A percentile compares a stretch with the other conserved stretches of the same genome.
Evolutionary conservation across 2,329 filamentous ascomycete genomes (phyloP).

Genomic region (Aspergillus pseudoviridinutans): DNA sequence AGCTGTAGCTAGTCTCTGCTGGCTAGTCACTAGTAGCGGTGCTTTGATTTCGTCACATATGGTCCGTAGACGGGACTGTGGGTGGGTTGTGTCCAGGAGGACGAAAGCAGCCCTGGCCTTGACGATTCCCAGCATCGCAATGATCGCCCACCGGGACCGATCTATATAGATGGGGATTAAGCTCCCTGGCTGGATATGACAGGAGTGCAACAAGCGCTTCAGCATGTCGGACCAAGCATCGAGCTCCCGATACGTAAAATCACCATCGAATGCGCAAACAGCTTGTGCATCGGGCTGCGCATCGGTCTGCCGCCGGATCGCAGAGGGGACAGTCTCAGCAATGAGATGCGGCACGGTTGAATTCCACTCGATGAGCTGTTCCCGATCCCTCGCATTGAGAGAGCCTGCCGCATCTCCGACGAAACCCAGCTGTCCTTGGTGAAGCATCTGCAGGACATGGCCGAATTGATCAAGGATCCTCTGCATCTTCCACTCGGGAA

Average conservation of each 20-base stretch:
- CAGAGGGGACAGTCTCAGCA: neutral
- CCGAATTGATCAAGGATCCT: slow-evolving; percentile 9
- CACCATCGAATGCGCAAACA: slow-evolving; percentile 26
- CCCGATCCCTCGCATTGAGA: neutral
- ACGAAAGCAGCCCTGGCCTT: slow-evolving; percentile 20
- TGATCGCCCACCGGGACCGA: slow-evolving; percentile 15
- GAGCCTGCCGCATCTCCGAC: neutral
- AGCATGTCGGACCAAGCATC: slow-evolving; percentile 24
- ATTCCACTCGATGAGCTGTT: slow-evolving; percentile 7
- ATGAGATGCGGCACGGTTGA: neutral
- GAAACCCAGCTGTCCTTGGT: slow-evolving; percentile 3
- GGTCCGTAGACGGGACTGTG: neutral
- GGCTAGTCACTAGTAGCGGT: neutral
- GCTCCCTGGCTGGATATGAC: slow-evolving; percentile 24
- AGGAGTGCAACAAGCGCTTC: slow-evolving; percentile 21
- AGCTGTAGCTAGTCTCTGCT: neutral
- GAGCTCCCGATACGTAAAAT: slow-evolving; percentile 22
- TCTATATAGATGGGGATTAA: slow-evolving; percentile 22
- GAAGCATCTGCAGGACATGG: slow-evolving; percentile 16
- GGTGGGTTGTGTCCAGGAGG: slow-evolving; percentile 16
- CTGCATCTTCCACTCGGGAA: slow-evolving; percentile 7
- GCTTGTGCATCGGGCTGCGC: slow-evolving; percentile 11
- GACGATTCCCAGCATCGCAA: slow-evolving; percentile 14
- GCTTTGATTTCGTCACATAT: neutral
- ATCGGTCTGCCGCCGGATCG: neutral